Base-by-base conservation (phyloP, 352 stramenopile species). In the Phytophthora vignae region DNA sequence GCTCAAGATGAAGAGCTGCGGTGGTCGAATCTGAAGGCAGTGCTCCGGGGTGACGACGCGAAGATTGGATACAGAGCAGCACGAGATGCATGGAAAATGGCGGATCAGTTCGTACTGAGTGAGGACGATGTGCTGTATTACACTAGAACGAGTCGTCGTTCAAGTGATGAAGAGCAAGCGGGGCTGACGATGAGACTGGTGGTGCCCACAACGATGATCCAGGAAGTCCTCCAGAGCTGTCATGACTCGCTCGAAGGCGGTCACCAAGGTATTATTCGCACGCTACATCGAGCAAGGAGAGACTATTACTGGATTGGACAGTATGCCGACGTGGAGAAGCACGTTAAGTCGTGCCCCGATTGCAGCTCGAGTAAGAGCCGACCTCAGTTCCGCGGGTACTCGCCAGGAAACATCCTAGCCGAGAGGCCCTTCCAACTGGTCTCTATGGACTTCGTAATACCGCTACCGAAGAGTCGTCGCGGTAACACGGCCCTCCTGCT, bases 51-150 rank as follows among this genome's bases (percentile, higher is more conserved):
- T n/a, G n/a, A n/a, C 10, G 50, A 44, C 4, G 17, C 50, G 4
- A 27, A 29, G 1, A 31, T 67, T 3, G 19, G 33, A 11, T 67
- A 67, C 15, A 36, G 19, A 21, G 29, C 27, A n/a, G 64, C 55
- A 1, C 25, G 25, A 46, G 36, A 60, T 11, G 56, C 54, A 1
- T 55, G 31, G 21, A 71, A 71, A n/a, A 56, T 64, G 44, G 31
- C 64, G 10, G 56, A 62, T 22, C 27, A 10, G 14, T 54, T 62
- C 12, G 40, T 54, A 0, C 15, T 62, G 2, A 61, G 44, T 2
- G 56, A 71, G n/a, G 64, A 71, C n/a, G 9, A 60, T 56, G 38
- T 59, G 8, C 44, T 67, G 4, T 54, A 67, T 29, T 54, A 59
- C 50, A 4, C 62, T 1, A 27, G 54, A 49, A 38, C 9, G 46